These are phyloP conservation scores for Beauveria sp. DNA, from an alignment of 2,329 filamentous ascomycete genomes.

Conservation along the genomic window DNA sequence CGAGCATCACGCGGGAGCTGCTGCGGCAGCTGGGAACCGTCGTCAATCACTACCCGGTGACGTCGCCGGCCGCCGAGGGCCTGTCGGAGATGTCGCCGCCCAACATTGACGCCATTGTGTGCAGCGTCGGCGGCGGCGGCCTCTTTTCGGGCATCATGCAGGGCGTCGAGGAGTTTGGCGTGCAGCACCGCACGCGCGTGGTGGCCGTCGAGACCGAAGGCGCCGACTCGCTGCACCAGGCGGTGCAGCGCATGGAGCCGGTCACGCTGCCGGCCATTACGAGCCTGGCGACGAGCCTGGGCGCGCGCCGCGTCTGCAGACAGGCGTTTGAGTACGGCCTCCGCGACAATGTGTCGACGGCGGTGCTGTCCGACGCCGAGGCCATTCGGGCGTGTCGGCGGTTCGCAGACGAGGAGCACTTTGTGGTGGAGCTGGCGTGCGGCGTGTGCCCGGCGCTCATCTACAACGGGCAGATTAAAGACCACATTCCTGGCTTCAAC, in stretches of 20 bases:
- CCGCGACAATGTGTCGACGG: constrained; percentile 19
- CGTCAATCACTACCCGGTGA: constrained; percentile 24
- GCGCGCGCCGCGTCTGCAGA: constrained; percentile 57
- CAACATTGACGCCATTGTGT: constrained; percentile 59
- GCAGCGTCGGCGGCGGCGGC: constrained; percentile 72
- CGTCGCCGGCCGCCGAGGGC: constrained; percentile 58
- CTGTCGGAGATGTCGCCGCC: constrained; percentile 45
- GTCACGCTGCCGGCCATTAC: constrained; percentile 63
- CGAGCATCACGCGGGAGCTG: constrained; percentile 45
- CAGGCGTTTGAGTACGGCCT: constrained; percentile 26
- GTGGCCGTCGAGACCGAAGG: constrained; percentile 68
- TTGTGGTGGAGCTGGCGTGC: constrained; percentile 24
- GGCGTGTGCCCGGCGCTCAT: constrained; percentile 23
- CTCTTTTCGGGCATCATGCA: constrained; percentile 67
- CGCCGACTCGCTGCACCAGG: constrained; percentile 55
- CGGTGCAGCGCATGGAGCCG: constrained; percentile 44
- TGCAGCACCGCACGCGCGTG: constrained; percentile 33
- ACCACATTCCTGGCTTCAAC: constrained; percentile 17
- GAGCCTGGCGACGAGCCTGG: constrained; percentile 62
- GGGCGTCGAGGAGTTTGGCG: constrained; percentile 38
- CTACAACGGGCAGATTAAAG: constrained; percentile 18
- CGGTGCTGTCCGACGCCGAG: constrained; percentile 21
- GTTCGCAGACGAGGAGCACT: constrained; percentile 22
- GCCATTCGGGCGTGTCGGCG: constrained; percentile 20
- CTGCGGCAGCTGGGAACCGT: constrained; percentile 25